Evolutionary conservation across 2,329 filamentous ascomycete species (phyloP).

Genomic region (Furcasterigmium furcatum): DNA sequence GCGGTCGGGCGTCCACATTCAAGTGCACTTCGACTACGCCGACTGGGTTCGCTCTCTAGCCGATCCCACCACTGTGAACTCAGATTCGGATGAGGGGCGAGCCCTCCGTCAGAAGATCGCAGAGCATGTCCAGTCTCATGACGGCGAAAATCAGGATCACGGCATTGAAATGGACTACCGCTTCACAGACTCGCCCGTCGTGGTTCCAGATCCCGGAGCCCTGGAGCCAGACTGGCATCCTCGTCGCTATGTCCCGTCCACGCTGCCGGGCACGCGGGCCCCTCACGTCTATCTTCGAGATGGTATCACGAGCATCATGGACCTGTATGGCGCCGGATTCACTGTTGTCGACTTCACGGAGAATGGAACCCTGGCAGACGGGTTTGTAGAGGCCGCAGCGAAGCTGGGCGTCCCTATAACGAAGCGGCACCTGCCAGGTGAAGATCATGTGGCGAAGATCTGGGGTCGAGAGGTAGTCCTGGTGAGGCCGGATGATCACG

Average conservation of each 20-base stretch:
- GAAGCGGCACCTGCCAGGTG: background rate
- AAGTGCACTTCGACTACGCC: background rate
- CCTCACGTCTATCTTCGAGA: slow-evolving; percentile 1
- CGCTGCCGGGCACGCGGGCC: background rate
- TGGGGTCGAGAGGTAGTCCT: background rate
- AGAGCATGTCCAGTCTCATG: slow-evolving; percentile 6
- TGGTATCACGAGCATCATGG: background rate
- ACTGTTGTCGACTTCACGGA: background rate
- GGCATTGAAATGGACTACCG: slow-evolving; percentile 23
- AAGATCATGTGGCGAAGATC: background rate
- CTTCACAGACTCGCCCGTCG: slow-evolving; percentile 22
- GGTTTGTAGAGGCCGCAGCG: background rate
- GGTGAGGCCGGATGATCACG: background rate
- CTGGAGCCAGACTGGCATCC: slow-evolving; percentile 1
- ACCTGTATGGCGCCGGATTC: background rate
- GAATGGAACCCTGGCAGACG: background rate
- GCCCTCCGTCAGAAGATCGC: background rate
- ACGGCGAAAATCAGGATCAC: slow-evolving; percentile 20
- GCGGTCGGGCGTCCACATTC: slow-evolving; percentile 6
- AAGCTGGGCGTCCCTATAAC: background rate
- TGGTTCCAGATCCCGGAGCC: background rate
- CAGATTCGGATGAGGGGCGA: background rate
- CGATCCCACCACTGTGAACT: background rate
- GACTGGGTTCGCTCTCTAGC: background rate
- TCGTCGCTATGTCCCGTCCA: background rate